phyloP scores from a whole-genome alignment of 768 basidiomycete species.

The Guyanaporus albipodus region DNA sequence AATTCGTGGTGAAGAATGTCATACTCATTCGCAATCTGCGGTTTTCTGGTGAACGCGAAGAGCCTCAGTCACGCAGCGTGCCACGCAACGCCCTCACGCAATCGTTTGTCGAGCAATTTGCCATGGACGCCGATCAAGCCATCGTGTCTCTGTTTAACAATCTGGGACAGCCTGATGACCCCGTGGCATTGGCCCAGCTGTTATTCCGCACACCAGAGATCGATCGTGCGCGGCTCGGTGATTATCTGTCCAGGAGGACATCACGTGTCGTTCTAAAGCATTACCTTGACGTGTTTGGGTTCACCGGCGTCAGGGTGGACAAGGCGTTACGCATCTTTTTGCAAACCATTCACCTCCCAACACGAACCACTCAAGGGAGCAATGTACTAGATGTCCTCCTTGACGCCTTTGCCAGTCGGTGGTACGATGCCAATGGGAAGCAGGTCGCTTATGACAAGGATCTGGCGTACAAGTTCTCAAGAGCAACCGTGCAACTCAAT shows the following conservation, averaged over 20 bases:
- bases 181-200: conserved; percentile 69
- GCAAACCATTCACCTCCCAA: conserved; percentile 69
- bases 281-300: conserved; percentile 86
- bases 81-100: conserved; percentile 61
- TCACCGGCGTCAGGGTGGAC: conserved; percentile 79
- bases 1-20: conserved; percentile 86
- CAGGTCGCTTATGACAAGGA: conserved; percentile 81
- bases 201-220: conserved; percentile 82
- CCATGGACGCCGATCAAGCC: conserved; percentile 75
- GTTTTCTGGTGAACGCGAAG: conserved; percentile 66
- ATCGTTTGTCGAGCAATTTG: conserved; percentile 75
- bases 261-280: conserved; percentile 75
- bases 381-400: conserved; percentile 56
- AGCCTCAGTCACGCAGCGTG: conserved; percentile 45
- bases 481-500: conserved; percentile 83
- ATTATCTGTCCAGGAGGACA: conserved; percentile 72
- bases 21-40: conserved; percentile 70
- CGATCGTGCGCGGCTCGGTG: conserved; percentile 77
- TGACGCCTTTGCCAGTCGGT: conserved; percentile 80
- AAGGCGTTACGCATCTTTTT: conserved; percentile 87
- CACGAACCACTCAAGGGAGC: conserved; percentile 32
- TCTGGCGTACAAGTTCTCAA: conserved; percentile 69
- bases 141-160: conserved; percentile 66
- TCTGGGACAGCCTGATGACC: conserved; percentile 57
- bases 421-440: conserved; percentile 85